Evolutionary conservation across 2,329 filamentous ascomycete genomes (phyloP), one percentile per base, ranked within the genome.

Genomic region (Alternaria brassicicola): DNA sequence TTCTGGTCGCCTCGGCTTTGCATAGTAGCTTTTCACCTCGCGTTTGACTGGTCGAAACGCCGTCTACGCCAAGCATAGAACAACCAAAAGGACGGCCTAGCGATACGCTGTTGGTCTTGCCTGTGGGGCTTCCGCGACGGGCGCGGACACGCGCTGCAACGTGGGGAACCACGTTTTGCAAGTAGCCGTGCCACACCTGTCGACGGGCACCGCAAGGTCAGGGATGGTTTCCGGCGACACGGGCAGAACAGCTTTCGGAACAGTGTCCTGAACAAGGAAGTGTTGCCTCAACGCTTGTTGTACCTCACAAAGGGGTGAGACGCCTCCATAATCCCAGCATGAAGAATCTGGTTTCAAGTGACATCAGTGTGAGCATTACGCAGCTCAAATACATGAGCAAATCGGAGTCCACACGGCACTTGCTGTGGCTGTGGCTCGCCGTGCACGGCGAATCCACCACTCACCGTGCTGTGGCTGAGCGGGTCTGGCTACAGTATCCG

Each of bases 121-220:
- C 47, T 52, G 67, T 68, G 67, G 64, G 68, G 52, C 69, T 64
- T 45, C 57, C 69, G 66, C 61, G 61, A 66, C 64, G 68, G 65
- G 54, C 48, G 63, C 63, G 66, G 60, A 64, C 62, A 65, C 61
- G 65, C 64, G 62, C 65, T 70, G 63, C 64, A 69, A 69, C 72
- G 70, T 74, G 72, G 72, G 72, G 70, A 73, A 72, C 45, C 68
- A 69, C 67, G 66, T 70, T 67, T 63, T 70, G 39, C 59, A 57
- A 28, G 52, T 49, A 28, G 52, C 51, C 53, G 64, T 65, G 65
- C 66, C 66, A 67, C 67, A 49, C 60, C 56, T 62, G 57, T 64
- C 61, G 62, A 65, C 63, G 55, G 38, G 52, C 61, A 59, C 61
- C 58, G 61, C 61, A 52, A 52, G 19, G 42, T 46, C 62, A 64